These are phyloP conservation scores for Alternaria gansuensis DNA, from an alignment of 2,329 filamentous ascomycete species.

Conservation along the genomic window DNA sequence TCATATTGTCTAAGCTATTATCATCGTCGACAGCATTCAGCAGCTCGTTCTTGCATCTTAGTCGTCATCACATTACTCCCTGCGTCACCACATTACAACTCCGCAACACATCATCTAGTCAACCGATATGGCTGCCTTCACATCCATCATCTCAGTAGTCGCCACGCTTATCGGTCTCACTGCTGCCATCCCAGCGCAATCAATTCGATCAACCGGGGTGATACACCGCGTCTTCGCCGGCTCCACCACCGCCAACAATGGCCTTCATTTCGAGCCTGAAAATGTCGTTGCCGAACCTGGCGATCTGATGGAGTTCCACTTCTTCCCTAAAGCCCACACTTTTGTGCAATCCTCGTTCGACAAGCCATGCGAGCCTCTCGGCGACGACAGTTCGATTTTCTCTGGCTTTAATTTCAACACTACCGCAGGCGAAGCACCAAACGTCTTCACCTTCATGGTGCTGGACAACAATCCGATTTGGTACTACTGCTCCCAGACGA, in stretches of 20 bases:
- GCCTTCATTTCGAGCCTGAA: constrained; percentile 47
- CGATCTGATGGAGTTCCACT: constrained; percentile 59
- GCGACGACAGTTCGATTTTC: constrained; percentile 63
- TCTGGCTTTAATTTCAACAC: constrained; percentile 69
- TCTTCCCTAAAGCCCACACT: constrained; percentile 72
- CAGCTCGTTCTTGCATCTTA: background rate
- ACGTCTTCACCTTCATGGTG: constrained; percentile 72
- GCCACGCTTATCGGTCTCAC: constrained; percentile 34
- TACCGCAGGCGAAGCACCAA: constrained; percentile 30
- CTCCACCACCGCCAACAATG: constrained; percentile 34
- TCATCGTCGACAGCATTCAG: background rate
- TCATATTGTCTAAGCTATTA: constrained; percentile 6
- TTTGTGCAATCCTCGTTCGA: constrained; percentile 78
- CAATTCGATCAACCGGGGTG: constrained; percentile 33
- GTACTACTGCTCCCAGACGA: constrained; percentile 76
- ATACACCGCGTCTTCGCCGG: constrained; percentile 43
- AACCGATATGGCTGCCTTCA: constrained; percentile 41
- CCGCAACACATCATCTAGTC: background rate
- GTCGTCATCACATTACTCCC: background rate
- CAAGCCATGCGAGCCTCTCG: constrained; percentile 70
- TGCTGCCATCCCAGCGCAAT: constrained; percentile 16
- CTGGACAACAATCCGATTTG: constrained; percentile 76
- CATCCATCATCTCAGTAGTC: constrained; percentile 30
- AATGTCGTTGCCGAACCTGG: constrained; percentile 45
- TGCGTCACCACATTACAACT: background rate